Base-by-base conservation (phyloP, 768 basidiomycete genomes). In the Crepidotus variabilis region DNA sequence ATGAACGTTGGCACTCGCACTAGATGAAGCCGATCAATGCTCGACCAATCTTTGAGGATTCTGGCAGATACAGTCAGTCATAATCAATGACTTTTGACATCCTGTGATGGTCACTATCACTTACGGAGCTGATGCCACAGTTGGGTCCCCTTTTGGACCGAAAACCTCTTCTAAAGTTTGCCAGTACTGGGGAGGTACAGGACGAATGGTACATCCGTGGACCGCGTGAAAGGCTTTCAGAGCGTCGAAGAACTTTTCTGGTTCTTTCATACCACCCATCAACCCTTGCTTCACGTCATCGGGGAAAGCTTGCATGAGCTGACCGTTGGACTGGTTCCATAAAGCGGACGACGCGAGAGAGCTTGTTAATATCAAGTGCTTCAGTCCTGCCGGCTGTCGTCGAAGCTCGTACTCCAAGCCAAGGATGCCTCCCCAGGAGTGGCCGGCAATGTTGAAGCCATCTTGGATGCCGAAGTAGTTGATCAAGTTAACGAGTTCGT, bases 361-460 rank as follows among this genome's bases (percentile, higher is more conserved):
- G 49, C 69, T 56, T 1, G 67, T 52, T 2, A 75, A 32, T 11
- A 76, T 60, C 9, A 75, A 52, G 34, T 54, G 70, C 35, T 64
- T 68, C 2, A 80, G 56, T 1, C 76, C 77, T 52, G 20, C 78
- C 1, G 78, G 78, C n/a, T 73, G 68, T 11, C 69, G 67, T 22
- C 67, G 58, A 46, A 72, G 64, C 2, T 61, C 75, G 51, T 75
- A 78, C 28, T 77, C 71, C 2, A 68, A 58, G 0, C 69, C 79
- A 13, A 84, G 68, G 67, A 81, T 82, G 1, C 77, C 81, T 18
- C 82, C 83, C 81, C 81, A 82, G 2, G 79, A 81, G 47, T 83
- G 82, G 0, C 83, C 83, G 0, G 76, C 59, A 1, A 85, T 60
- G 58, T 76, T 71, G 62, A 76, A 84, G 18, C 63, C 57, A 4